phyloP scores from a whole-genome alignment of 305 asterid genomes.

The Fraxinus latifolia region DNA sequence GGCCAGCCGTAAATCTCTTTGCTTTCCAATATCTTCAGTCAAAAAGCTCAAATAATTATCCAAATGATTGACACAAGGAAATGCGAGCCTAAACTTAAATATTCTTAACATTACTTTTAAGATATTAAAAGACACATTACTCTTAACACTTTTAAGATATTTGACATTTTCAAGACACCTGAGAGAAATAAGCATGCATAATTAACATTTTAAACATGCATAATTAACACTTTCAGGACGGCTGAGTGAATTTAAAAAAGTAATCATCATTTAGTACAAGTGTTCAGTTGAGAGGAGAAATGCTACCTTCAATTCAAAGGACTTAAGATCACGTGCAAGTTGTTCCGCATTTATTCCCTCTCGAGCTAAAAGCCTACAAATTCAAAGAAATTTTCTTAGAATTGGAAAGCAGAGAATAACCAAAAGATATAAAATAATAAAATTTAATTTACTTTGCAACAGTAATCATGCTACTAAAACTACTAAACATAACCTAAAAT shows the following conservation, averaged over 20 bases:
- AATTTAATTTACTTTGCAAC: not conserved
- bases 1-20: not conserved
- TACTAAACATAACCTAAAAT: not conserved
- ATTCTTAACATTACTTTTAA: not conserved
- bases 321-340: conserved; percentile 97
- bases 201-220: not conserved
- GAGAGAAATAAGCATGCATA: not conserved
- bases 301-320: conserved; percentile 82
- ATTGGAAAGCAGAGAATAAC: conserved; percentile 1
- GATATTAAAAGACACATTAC: not conserved
- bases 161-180: not conserved
- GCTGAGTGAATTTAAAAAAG: not conserved
- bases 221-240: not conserved
- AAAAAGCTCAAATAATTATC: not conserved
- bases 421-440: not conserved
- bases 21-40: not conserved
- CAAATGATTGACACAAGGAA: not conserved
- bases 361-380: conserved; percentile 74
- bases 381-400: not conserved
- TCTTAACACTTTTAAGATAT: not conserved
- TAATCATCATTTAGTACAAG: not conserved
- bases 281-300: not conserved
- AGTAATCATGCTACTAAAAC: not conserved
- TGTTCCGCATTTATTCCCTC: conserved; percentile 97
- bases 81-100: not conserved